Conservation (phyloP, 257 asterid species). For the Dorcoceras hygrometricum region DNA sequence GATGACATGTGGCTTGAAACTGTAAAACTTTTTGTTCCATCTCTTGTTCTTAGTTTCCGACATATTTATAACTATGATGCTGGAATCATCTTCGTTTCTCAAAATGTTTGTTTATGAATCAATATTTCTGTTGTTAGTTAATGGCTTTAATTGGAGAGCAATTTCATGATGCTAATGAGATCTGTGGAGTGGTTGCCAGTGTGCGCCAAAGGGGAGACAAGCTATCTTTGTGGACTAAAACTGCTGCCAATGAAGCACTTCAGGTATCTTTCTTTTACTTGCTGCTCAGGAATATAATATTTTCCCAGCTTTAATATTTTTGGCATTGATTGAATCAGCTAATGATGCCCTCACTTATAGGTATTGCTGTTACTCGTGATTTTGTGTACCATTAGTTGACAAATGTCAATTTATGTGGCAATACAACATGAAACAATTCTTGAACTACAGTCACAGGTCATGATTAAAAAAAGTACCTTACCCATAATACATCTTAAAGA, state of each 20-base stretch:
- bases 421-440: not conserved
- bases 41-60: slow-evolving; percentile 12
- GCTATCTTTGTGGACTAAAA: slow-evolving; percentile 86
- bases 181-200: slow-evolving; percentile 64
- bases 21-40: slow-evolving; percentile 37
- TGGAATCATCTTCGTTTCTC: not conserved
- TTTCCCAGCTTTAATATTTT: not conserved
- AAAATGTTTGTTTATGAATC: slow-evolving; percentile 6
- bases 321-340: not conserved
- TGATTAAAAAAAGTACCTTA: too few species aligned
- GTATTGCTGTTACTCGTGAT: not conserved
- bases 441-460: too few species aligned
- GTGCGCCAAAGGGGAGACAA: slow-evolving; percentile 83
- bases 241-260: slow-evolving; percentile 86
- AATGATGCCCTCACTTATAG: not conserved
- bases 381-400: not conserved
- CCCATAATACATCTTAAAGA: too few species aligned
- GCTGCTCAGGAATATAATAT: not conserved
- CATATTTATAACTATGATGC: not conserved
- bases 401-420: not conserved
- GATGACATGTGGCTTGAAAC: slow-evolving; percentile 94
- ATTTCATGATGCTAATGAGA: slow-evolving; percentile 62
- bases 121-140: slow-evolving; percentile 35
- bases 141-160: slow-evolving; percentile 67
- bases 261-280: slow-evolving; percentile 46